Conservation (phyloP, 768 basidiomycete species). For the Kwoniella sp. region DNA sequence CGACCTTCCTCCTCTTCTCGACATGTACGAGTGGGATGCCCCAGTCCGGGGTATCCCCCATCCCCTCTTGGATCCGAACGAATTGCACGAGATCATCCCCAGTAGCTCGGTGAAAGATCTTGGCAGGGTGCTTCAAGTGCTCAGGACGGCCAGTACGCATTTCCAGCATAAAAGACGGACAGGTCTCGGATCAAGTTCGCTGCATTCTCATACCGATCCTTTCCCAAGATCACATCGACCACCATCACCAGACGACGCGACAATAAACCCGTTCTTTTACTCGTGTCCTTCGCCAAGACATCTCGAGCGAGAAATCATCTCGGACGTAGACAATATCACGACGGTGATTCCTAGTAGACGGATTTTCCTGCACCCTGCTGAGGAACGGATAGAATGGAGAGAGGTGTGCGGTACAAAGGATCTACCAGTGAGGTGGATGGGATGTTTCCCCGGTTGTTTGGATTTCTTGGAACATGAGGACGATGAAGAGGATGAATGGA, state of each 20-base stretch:
- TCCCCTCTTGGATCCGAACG: constrained; percentile 37
- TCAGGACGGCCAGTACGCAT: constrained; percentile 27
- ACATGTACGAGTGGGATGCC: constrained; percentile 43
- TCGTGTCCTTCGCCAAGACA: constrained; percentile 52
- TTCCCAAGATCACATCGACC: constrained; percentile 35
- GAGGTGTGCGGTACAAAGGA: constrained; percentile 33
- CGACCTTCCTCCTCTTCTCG: constrained; percentile 49
- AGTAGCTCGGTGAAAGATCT: constrained; percentile 21
- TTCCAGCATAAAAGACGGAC: constrained; percentile 1
- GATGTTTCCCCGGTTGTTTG: constrained; percentile 52
- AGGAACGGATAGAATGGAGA: constrained; percentile 51
- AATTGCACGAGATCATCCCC: constrained; percentile 36
- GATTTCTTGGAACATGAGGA: constrained; percentile 46
- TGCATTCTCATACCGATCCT: constrained; percentile 15
- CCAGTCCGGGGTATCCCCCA: constrained; percentile 32
- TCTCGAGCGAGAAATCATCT: constrained; percentile 10
- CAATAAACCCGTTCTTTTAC: constrained; percentile 47
- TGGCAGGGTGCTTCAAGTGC: constrained; percentile 30
- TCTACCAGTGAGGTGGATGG: constrained; percentile 47
- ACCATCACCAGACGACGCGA: constrained; percentile 45
- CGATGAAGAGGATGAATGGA: constrained; percentile 33
- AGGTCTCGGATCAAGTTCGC: neutral
- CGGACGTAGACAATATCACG: neutral
- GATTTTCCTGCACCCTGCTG: constrained; percentile 47
- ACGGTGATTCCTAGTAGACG: constrained; percentile 28